Percentiles rank a stretch among this genome's conserved stretches.
Evolutionary conservation across 352 stramenopile genomes (phyloP).

Genomic region (Blastocystis sp.): DNA sequence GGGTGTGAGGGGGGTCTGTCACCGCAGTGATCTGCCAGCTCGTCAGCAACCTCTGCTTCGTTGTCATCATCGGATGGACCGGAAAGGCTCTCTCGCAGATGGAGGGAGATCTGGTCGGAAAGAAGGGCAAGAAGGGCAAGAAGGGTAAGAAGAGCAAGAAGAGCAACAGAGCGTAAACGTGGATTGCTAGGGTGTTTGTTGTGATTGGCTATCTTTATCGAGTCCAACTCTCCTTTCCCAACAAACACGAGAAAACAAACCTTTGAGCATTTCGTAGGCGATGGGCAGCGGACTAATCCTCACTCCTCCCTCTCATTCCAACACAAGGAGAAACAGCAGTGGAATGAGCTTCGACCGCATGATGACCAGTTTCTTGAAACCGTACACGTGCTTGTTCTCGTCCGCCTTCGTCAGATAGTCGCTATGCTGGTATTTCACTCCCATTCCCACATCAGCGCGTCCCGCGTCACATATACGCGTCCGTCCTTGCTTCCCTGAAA

Average conservation of each 20-base stretch:
- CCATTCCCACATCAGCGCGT: background rate
- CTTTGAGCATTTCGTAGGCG: slow-evolving; percentile 21
- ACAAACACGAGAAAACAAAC: slow-evolving; percentile 29
- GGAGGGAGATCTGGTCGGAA: slow-evolving; percentile 37
- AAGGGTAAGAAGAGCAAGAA: slow-evolving; percentile 19
- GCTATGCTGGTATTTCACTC: background rate
- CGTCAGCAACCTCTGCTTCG: background rate
- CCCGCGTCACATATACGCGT: slow-evolving; percentile 36
- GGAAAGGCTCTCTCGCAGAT: slow-evolving; percentile 5
- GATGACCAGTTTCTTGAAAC: slow-evolving; percentile 41
- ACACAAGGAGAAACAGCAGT: background rate
- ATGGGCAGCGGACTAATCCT: slow-evolving; percentile 2
- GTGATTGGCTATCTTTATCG: too few species aligned
- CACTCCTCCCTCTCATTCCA: background rate
- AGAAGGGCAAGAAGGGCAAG: slow-evolving; percentile 49
- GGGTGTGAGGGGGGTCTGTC: too few species aligned
- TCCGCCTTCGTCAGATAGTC: slow-evolving; percentile 28
- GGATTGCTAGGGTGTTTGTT: background rate
- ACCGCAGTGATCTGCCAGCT: background rate
- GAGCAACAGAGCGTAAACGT: background rate
- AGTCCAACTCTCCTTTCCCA: too few species aligned
- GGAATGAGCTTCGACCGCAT: slow-evolving; percentile 27
- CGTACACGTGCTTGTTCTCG: slow-evolving; percentile 34
- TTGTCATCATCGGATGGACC: slow-evolving; percentile 28
- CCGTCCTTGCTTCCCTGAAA: slow-evolving; percentile 8